phyloP scores from a whole-genome alignment of 1,284 basidiomycete species.

The Ceratobasidium sp. region DNA sequence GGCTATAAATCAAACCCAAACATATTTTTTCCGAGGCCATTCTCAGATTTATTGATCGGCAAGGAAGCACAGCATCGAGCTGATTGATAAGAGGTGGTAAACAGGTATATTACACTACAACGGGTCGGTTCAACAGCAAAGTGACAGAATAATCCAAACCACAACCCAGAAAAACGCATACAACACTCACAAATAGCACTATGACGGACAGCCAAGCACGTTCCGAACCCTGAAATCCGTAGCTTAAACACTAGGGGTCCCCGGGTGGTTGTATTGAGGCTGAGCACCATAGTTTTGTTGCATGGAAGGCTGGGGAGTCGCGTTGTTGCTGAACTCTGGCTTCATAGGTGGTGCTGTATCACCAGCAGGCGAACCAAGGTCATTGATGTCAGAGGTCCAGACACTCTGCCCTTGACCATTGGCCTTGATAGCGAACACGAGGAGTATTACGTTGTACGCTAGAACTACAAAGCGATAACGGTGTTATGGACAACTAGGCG shows the following conservation, averaged over 20 bases:
- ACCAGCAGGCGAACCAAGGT: not conserved
- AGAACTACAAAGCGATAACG: not conserved
- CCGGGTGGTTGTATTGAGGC: not conserved
- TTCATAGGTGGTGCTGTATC: not conserved
- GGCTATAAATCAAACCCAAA: no score
- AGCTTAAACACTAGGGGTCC: not conserved
- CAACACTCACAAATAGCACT: not conserved
- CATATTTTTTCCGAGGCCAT: no score
- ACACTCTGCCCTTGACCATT: slow-evolving; percentile 10
- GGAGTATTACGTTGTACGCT: not conserved
- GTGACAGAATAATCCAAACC: not conserved
- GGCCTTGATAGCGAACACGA: not conserved
- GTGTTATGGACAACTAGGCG: not conserved
- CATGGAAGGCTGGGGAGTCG: not conserved
- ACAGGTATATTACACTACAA: not conserved
- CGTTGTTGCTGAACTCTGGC: not conserved
- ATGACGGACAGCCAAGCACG: not conserved
- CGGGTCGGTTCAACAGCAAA: not conserved
- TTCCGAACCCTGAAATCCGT: not conserved
- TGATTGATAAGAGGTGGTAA: not conserved
- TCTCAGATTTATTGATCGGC: no score
- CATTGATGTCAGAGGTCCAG: slow-evolving; percentile 18
- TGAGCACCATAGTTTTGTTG: not conserved
- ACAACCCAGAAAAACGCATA: not conserved
- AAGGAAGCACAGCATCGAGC: not conserved